phyloP scores from a whole-genome alignment of 345 rosid species.

The Iberis pinnata region DNA sequence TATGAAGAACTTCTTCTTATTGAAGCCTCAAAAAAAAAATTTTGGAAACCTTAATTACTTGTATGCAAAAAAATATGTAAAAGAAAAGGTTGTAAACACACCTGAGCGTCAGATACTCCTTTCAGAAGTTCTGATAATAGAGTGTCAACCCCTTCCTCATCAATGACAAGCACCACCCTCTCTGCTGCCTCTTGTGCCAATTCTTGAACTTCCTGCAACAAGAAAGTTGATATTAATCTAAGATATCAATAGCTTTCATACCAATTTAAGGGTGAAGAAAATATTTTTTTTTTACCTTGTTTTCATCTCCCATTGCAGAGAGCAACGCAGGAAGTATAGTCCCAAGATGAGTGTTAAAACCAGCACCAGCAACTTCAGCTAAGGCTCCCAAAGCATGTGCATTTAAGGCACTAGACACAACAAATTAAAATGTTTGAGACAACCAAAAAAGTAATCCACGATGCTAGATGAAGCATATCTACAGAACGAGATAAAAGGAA shows the following conservation, averaged over 20 bases:
- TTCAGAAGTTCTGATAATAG: constrained; percentile 78
- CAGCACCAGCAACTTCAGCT: constrained; percentile 96
- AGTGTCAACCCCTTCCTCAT: constrained; percentile 84
- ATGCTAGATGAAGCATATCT: constrained; percentile 1
- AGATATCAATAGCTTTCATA: constrained; percentile 11
- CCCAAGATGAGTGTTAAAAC: constrained; percentile 80
- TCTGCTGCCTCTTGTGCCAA: constrained; percentile 89
- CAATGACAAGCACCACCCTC: constrained; percentile 76
- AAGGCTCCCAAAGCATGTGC: constrained; percentile 97
- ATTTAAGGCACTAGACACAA: constrained; percentile 69
- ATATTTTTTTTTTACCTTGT: constrained; percentile 39
- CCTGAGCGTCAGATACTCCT: constrained; percentile 76
- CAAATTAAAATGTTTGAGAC: constrained; percentile 11
- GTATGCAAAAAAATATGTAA: constrained; percentile 4
- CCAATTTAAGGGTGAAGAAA: constrained; percentile 1
- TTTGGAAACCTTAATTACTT: constrained; percentile 9
- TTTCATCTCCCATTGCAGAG: constrained; percentile 69
- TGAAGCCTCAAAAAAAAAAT: constrained; percentile 55
- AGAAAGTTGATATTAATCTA: constrained; percentile 11
- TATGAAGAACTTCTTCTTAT: constrained; percentile 82
- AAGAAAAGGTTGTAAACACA: constrained; percentile 25
- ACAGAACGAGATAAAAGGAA: constrained; percentile 22
- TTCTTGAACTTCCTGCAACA: constrained; percentile 62
- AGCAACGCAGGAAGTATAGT: constrained; percentile 90
- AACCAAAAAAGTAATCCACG: not conserved